Conservation (phyloP, 2,329 filamentous ascomycete species). For the Pseudogymnoascus sp. region DNA sequence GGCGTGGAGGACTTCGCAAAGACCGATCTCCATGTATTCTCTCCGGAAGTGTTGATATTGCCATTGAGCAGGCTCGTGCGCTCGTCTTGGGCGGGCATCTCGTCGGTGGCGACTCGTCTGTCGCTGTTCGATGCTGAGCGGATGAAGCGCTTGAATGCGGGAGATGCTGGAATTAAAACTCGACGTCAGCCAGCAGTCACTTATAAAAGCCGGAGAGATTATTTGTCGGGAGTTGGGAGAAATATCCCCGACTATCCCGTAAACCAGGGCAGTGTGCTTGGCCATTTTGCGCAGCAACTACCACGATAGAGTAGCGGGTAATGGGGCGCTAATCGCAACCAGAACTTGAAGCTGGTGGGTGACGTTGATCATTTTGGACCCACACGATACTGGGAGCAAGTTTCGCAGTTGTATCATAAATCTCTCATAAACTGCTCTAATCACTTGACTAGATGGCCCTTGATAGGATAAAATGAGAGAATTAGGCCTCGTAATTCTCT, state of each 20-base stretch:
- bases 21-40: constrained; percentile 15
- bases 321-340: constrained; percentile 2
- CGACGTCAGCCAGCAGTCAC: background rate
- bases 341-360: background rate
- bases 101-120: background rate
- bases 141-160: background rate
- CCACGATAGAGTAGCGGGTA: background rate
- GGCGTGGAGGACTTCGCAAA: constrained; percentile 23
- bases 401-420: constrained; percentile 3
- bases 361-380: background rate
- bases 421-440: background rate
- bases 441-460: background rate
- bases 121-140: background rate
- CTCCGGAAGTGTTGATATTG: constrained; percentile 12
- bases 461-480: background rate
- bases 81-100: constrained; percentile 19
- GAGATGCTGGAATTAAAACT: background rate
- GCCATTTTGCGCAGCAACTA: constrained; percentile 1
- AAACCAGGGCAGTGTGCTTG: background rate
- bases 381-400: background rate
- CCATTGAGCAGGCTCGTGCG: constrained; percentile 21
- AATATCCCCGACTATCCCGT: background rate
- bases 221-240: background rate
- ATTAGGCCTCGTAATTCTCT: background rate
- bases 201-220: background rate